phyloP scores from a whole-genome alignment of 2,329 filamentous ascomycete species.

The Penicillium occitanis region DNA sequence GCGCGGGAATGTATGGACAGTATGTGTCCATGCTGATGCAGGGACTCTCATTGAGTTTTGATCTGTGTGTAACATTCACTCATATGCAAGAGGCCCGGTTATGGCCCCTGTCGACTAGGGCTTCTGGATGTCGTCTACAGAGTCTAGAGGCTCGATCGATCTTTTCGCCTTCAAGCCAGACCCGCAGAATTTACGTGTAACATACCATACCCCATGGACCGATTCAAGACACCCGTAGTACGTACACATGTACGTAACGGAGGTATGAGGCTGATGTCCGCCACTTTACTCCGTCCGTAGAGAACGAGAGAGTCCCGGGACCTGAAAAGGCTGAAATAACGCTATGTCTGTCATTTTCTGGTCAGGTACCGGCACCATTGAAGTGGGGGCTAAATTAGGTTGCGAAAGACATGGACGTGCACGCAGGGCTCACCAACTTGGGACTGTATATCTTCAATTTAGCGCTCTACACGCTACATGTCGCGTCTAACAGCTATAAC shows the following conservation, averaged over 20 bases:
- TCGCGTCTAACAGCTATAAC: background rate
- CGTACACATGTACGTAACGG: background rate
- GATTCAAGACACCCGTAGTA: background rate
- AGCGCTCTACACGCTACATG: background rate
- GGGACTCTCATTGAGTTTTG: background rate
- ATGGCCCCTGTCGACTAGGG: background rate
- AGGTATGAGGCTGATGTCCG: background rate
- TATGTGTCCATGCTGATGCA: background rate
- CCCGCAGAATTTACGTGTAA: background rate
- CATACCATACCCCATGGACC: background rate
- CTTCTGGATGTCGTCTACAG: background rate
- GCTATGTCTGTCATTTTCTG: no score
- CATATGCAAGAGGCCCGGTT: background rate
- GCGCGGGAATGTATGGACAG: background rate
- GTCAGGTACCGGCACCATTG: background rate
- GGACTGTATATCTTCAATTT: background rate
- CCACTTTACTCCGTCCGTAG: background rate
- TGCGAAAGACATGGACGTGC: no score
- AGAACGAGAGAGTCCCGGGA: background rate
- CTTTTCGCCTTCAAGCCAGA: no score
- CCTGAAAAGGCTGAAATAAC: no score
- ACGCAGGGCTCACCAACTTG: no score
- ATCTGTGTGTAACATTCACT: background rate
- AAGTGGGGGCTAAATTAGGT: background rate
- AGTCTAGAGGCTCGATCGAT: background rate